Evolutionary conservation across 805 yeast species (phyloP).

Genomic region (Tetrapisispora arboricola): DNA sequence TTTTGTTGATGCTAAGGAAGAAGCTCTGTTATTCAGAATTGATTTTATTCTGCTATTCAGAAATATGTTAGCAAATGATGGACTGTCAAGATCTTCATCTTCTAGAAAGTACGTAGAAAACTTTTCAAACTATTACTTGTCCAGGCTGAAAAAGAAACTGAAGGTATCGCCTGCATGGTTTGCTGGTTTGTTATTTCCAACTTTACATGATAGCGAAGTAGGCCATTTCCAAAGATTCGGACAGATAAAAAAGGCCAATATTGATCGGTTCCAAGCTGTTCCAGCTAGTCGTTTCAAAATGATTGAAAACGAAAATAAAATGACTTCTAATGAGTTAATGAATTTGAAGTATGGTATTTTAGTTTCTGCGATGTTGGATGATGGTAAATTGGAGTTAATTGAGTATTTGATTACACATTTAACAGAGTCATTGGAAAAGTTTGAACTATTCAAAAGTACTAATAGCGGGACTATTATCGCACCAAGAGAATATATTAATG

Average conservation of each 20-base stretch:
- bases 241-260: conserved; percentile 27
- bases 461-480: conserved; percentile 7
- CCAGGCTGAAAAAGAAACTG: conserved; percentile 40
- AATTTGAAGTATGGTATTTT: conserved; percentile 26
- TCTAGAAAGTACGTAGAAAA: conserved; percentile 53
- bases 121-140: conserved; percentile 57
- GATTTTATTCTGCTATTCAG: conserved; percentile 60
- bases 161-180: conserved; percentile 43
- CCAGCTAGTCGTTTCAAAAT: conserved; percentile 18
- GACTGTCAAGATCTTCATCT: conserved; percentile 36
- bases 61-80: conserved; percentile 41
- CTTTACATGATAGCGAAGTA: conserved; percentile 37
- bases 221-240: conserved; percentile 36
- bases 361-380: conserved; percentile 27
- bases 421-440: conserved; percentile 8
- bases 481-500: conserved; percentile 10
- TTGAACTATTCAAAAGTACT: conserved; percentile 11
- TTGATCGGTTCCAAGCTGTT: conserved; percentile 10
- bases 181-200: conserved; percentile 59
- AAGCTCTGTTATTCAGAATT: conserved; percentile 50
- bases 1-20: conserved; percentile 52
- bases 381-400: conserved; percentile 18
- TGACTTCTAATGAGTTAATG: conserved; percentile 13
- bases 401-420: conserved; percentile 16
- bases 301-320: conserved; percentile 16